Percentiles rank a stretch among this genome's conserved stretches.
These are phyloP conservation scores for Heritiera littoralis DNA, from an alignment of 345 rosid species.

Conservation along the genomic window DNA sequence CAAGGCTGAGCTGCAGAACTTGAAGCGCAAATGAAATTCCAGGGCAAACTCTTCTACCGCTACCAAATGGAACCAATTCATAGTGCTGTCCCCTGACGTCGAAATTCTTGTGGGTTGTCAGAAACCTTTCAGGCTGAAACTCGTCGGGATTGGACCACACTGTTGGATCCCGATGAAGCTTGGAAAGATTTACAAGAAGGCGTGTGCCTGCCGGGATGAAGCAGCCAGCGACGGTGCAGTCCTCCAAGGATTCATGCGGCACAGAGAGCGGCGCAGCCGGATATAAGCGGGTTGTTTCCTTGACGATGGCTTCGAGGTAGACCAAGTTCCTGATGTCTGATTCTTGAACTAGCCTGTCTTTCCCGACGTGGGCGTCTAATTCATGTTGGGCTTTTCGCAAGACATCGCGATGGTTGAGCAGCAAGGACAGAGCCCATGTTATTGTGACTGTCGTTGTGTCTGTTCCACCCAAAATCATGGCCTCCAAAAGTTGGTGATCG, in stretches of 20 bases:
- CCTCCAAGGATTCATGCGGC: background rate
- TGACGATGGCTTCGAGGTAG: background rate
- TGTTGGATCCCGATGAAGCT: background rate
- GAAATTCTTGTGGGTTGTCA: background rate
- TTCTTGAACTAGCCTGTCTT: background rate
- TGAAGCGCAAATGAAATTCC: background rate
- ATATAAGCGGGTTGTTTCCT: background rate
- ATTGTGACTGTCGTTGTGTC: constrained; percentile 42
- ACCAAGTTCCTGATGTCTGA: background rate
- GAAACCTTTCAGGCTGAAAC: background rate
- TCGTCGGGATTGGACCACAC: background rate
- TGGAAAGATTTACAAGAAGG: background rate
- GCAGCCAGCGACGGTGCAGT: background rate
- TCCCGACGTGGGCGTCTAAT: constrained; percentile 26
- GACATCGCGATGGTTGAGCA: constrained; percentile 38
- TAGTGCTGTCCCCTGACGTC: background rate
- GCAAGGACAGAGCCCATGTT: constrained; percentile 48
- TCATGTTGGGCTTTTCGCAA: constrained; percentile 42
- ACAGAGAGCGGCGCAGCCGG: background rate
- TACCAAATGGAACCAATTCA: background rate
- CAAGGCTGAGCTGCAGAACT: background rate
- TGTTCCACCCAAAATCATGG: constrained; percentile 40
- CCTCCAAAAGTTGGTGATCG: constrained; percentile 23
- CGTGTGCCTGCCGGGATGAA: background rate
- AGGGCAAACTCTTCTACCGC: background rate